Percentiles rank a stretch among this genome's conserved stretches.
These are phyloP conservation scores for Nevesoporus exiguus DNA, from an alignment of 768 basidiomycete genomes.

Conservation along the genomic window DNA sequence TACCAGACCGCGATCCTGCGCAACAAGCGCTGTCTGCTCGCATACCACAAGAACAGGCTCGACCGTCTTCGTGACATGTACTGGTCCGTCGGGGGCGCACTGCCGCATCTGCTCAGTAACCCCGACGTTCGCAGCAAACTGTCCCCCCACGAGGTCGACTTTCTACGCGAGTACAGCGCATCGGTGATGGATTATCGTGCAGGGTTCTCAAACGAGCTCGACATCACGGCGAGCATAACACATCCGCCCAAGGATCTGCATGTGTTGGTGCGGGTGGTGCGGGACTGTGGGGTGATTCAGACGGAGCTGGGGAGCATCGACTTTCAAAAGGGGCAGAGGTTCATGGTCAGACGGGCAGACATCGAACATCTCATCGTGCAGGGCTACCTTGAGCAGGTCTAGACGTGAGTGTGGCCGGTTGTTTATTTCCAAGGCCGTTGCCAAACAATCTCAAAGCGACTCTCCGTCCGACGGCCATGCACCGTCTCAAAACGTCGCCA, in stretches of 20 bases:
- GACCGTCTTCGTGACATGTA: slow-evolving; percentile 84
- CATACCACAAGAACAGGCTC: slow-evolving; percentile 85
- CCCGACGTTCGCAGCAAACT: slow-evolving; percentile 68
- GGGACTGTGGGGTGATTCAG: slow-evolving; percentile 88
- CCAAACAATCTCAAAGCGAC: slow-evolving; percentile 23
- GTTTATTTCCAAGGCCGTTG: slow-evolving; percentile 21
- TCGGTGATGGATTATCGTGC: slow-evolving; percentile 81
- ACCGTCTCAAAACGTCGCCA: background rate
- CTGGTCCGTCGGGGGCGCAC: slow-evolving; percentile 84
- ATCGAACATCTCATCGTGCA: slow-evolving; percentile 94
- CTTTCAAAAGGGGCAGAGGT: slow-evolving; percentile 86
- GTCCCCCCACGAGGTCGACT: slow-evolving; percentile 81
- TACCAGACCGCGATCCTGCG: slow-evolving; percentile 86
- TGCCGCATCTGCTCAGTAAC: slow-evolving; percentile 75
- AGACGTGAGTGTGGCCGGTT: slow-evolving; percentile 14
- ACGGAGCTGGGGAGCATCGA: slow-evolving; percentile 90
- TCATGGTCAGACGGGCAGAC: slow-evolving; percentile 82
- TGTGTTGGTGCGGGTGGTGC: slow-evolving; percentile 80
- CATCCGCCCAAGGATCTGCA: slow-evolving; percentile 87
- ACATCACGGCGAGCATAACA: slow-evolving; percentile 80
- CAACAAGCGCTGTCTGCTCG: slow-evolving; percentile 94
- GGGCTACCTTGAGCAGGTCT: slow-evolving; percentile 89
- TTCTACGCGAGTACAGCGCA: slow-evolving; percentile 74
- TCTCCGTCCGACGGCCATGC: slow-evolving; percentile 10
- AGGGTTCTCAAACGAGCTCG: slow-evolving; percentile 82